Conservation (phyloP, 257 asterid species). For the Solanum appendiculatum region DNA sequence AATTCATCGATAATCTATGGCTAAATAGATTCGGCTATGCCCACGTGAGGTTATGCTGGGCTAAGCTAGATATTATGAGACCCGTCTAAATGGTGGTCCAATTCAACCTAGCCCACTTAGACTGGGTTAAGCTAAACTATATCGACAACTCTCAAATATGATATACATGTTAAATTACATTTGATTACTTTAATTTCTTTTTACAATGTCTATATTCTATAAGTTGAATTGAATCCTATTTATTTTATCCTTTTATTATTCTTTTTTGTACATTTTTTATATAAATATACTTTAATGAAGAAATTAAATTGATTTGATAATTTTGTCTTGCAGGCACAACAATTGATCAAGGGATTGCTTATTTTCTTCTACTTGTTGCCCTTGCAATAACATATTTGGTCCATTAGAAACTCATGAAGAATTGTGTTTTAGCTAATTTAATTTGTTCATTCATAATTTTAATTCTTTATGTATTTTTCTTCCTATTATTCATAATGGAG, state of each 20-base stretch:
- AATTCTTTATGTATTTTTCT: slow-evolving; percentile 5
- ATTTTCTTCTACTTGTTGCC: slow-evolving; percentile 40
- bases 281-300: background rate
- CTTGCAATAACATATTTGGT: slow-evolving; percentile 50
- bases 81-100: background rate
- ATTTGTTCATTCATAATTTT: background rate
- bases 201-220: background rate
- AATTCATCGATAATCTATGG: background rate
- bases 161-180: background rate
- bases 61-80: background rate
- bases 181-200: background rate
- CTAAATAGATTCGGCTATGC: background rate
- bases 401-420: slow-evolving; percentile 1
- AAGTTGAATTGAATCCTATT: background rate
- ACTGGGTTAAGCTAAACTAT: background rate
- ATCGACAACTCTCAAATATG: background rate
- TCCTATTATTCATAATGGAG: slow-evolving; percentile 1
- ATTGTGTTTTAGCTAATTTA: background rate
- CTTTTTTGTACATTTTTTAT: background rate
- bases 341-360: slow-evolving; percentile 72
- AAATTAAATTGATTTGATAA: background rate
- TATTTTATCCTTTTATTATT: background rate
- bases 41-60: background rate
- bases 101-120: background rate
- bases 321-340: slow-evolving; percentile 31